Conservation (phyloP, 805 yeast species). For the Henningerozyma blattae region DNA sequence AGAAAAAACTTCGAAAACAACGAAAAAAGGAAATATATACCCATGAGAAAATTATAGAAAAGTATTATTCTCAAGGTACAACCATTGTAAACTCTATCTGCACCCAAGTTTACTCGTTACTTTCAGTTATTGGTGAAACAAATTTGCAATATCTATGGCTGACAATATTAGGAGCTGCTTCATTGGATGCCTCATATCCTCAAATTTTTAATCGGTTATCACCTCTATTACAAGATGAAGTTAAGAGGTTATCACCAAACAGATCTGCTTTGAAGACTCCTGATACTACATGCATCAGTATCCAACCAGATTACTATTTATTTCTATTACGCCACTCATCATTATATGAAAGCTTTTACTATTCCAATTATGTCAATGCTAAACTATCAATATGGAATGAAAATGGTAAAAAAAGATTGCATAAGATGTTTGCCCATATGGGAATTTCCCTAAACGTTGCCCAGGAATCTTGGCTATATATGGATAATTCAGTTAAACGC, state of each 20-base stretch:
- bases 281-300: conserved; percentile 36
- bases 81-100: conserved; percentile 64
- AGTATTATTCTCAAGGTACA: conserved; percentile 78
- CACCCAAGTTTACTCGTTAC: conserved; percentile 65
- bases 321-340: conserved; percentile 90
- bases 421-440: conserved; percentile 91
- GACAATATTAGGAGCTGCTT: conserved; percentile 76
- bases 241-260: conserved; percentile 48
- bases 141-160: conserved; percentile 64
- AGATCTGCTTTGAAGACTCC: conserved; percentile 25
- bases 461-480: conserved; percentile 82
- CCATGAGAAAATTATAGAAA: conserved; percentile 48
- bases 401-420: conserved; percentile 75
- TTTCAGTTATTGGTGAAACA: conserved; percentile 77
- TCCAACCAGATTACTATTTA: conserved; percentile 77
- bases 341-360: conserved; percentile 77
- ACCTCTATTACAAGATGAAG: conserved; percentile 76
- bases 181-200: conserved; percentile 63
- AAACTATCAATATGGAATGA: conserved; percentile 83
- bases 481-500: conserved; percentile 70
- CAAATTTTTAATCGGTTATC: conserved; percentile 58
- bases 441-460: conserved; percentile 86
- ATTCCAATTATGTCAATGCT: conserved; percentile 85
- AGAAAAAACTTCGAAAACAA: conserved; percentile 24
- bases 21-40: conserved; percentile 32